Evolutionary conservation across 345 rosid genomes (phyloP).

Genomic region (Orychophragmus violaceus): DNA sequence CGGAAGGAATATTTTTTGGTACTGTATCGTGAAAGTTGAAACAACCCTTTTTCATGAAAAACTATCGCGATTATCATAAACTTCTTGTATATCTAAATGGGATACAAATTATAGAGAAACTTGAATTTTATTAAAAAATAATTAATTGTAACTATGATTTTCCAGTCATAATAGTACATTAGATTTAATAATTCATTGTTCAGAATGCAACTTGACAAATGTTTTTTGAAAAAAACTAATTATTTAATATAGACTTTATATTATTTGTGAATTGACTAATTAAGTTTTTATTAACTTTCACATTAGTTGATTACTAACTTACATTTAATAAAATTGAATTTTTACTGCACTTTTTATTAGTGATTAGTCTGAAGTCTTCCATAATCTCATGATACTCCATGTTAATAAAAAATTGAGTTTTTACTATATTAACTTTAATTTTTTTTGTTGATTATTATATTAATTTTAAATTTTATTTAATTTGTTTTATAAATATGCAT

Average conservation of each 20-base stretch:
- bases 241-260: background rate
- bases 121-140: background rate
- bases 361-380: too few species aligned
- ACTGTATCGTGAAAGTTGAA: background rate
- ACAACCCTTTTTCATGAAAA: background rate
- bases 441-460: too few species aligned
- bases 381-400: too few species aligned
- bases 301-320: too few species aligned
- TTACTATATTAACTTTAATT: too few species aligned
- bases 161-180: background rate
- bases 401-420: too few species aligned
- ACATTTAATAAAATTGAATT: too few species aligned
- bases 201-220: background rate
- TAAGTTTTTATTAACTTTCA: too few species aligned
- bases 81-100: background rate
- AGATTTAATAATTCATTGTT: background rate
- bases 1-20: background rate
- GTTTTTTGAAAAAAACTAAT: background rate
- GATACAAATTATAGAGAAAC: background rate
- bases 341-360: too few species aligned
- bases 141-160: background rate
- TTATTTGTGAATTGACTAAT: too few species aligned
- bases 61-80: background rate
- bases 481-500: too few species aligned
- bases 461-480: too few species aligned